Evolutionary conservation across 352 stramenopile species (phyloP), one percentile per base, ranked within the genome.

Genomic region (Phytophthora uliginosa): DNA sequence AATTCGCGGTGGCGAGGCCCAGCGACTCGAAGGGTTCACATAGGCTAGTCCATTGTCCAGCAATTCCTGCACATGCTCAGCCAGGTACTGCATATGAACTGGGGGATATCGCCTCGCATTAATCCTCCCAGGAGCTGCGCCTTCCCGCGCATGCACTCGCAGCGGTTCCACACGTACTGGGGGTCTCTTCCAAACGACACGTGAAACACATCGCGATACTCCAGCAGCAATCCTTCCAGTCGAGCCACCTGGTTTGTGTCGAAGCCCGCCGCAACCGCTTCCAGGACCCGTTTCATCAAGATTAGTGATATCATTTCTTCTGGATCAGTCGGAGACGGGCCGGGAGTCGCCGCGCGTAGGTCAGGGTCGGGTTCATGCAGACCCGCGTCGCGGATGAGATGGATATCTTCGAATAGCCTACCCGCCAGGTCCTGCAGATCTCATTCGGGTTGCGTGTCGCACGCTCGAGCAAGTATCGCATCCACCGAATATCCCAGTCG

Each of bases 181-280:
- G 5, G 52, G 18, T 69, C 62, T 3, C 2, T 15, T 7, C 52
- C 62, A 26, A 69, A 62, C 4, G 17, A 15, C 3, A 69, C 18
- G 2, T 52, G 38, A 38, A 69, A 69, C 2, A 69, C 51, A 54
- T 67, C 60, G 1, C 42, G 52, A 15, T 69, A 58, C 10, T 58
- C 34, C 10, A n/a, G 31, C 1, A 62, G 4, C 9, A 63, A 7
- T 1, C 1, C 4, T 42, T 12, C 12, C 17, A 63, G 13, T 9
- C 7, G 18, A 7, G 7, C 6, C 5, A 61, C 53, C 24, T 50
- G n/a, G 4, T 40, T 26, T 5, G 22, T 10, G 3, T 22, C 26
- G 0, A 57, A 18, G 1, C 52, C 38, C 2, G 62, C 52, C 2
- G n/a, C 15, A 0, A n/a, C 28, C 3, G 62, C 52, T 15, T 62